Evolutionary conservation across 2,329 filamentous ascomycete species (phyloP).

Genomic region (Fonsecaea monophora): DNA sequence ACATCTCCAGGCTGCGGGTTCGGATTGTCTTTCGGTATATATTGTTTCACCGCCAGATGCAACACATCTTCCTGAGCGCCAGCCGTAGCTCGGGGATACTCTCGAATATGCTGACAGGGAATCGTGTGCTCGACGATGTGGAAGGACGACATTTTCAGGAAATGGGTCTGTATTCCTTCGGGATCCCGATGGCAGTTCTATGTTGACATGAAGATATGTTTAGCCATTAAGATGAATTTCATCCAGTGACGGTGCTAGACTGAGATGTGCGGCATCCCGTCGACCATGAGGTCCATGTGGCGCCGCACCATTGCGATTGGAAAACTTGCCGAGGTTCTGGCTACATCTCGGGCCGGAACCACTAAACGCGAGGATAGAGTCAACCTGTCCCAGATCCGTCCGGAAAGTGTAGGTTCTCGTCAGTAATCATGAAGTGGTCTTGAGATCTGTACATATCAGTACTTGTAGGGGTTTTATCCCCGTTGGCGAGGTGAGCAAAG

Average conservation of each 20-base stretch:
- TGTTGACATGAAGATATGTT: not conserved
- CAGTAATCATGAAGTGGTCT: not conserved
- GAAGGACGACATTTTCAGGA: slow-evolving; percentile 47
- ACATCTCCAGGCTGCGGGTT: slow-evolving; percentile 55
- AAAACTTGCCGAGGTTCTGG: slow-evolving; percentile 17
- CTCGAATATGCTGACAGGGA: slow-evolving; percentile 58
- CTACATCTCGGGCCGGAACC: not conserved
- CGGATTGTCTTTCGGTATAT: slow-evolving; percentile 58
- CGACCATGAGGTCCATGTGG: not conserved
- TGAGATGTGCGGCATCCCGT: not conserved
- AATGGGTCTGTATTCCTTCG: not conserved
- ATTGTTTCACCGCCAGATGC: slow-evolving; percentile 62
- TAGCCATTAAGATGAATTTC: not conserved
- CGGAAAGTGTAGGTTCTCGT: not conserved
- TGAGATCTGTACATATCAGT: not conserved
- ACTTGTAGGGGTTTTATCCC: not conserved
- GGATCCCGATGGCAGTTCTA: not conserved
- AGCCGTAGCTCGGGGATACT: slow-evolving; percentile 56
- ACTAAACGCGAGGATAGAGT: not conserved
- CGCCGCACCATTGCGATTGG: not conserved
- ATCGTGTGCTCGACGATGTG: slow-evolving; percentile 57
- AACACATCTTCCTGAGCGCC: slow-evolving; percentile 58
- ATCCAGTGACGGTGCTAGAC: not conserved
- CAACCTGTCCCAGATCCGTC: not conserved
- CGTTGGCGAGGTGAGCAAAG: too few species aligned